A percentile compares a stretch with the other conserved stretches of the same genome.
These are phyloP conservation scores for Epichloe bromicola DNA, from an alignment of 2,329 filamentous ascomycete species.

Conservation along the genomic window DNA sequence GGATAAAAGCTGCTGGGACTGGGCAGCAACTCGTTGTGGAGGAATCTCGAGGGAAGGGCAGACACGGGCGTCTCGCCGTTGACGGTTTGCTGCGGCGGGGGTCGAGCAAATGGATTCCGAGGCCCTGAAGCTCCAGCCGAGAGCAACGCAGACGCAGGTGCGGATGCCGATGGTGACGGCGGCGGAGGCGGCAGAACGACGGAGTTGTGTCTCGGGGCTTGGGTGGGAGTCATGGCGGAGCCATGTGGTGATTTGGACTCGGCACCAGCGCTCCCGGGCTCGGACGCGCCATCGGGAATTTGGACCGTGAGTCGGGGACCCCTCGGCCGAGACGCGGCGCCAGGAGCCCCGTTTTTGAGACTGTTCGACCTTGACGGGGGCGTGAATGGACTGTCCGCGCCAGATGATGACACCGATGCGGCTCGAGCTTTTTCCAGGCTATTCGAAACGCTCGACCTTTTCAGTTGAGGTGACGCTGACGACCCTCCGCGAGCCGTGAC, in stretches of 20 bases:
- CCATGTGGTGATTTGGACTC: conserved; percentile 55
- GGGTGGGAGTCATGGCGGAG: conserved; percentile 44
- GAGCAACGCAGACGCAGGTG: conserved; percentile 63
- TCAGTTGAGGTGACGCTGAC: conserved; percentile 43
- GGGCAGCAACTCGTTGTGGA: conserved; percentile 75
- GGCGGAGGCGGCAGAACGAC: conserved; percentile 86
- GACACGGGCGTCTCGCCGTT: conserved; percentile 66
- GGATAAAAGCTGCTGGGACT: conserved; percentile 88
- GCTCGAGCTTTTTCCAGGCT: conserved; percentile 33
- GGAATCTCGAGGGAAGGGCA: conserved; percentile 80
- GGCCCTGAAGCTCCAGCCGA: conserved; percentile 87
- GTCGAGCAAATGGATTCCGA: conserved; percentile 88
- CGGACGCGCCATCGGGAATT: conserved; percentile 84
- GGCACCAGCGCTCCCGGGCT: conserved; percentile 58
- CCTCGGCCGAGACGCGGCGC: conserved; percentile 60
- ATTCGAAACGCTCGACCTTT: conserved; percentile 34
- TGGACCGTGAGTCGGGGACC: conserved; percentile 76
- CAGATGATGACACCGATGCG: conserved; percentile 40
- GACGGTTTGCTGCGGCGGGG: conserved; percentile 56
- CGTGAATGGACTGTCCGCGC: conserved; percentile 51
- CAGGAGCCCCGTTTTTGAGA: conserved; percentile 38
- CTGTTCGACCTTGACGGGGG: conserved; percentile 69
- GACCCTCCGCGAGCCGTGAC: conserved; percentile 38
- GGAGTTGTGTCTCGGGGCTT: conserved; percentile 39
- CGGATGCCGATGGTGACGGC: conserved; percentile 82